These are phyloP conservation scores for Auricularia cornea DNA, from an alignment of 768 basidiomycete genomes.

Conservation along the genomic window DNA sequence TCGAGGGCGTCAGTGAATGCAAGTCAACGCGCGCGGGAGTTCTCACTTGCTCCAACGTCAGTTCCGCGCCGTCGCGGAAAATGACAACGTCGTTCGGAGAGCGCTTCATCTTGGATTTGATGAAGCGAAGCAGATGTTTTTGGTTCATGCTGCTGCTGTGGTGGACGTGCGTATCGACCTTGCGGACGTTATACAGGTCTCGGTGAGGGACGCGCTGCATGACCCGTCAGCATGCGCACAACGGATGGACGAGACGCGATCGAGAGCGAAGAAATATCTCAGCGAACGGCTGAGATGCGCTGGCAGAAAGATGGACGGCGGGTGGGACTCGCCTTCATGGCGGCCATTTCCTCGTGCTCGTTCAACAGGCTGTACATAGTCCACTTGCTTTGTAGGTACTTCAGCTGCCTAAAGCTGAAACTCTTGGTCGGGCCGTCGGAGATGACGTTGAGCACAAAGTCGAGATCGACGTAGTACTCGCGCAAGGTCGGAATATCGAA, in stretches of 20 bases:
- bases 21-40: not conserved
- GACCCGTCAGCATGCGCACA: no score
- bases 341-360: slow-evolving; percentile 86
- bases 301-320: no score
- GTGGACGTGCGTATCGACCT: slow-evolving; percentile 98
- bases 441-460: slow-evolving; percentile 83
- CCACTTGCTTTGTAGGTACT: slow-evolving; percentile 89
- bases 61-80: slow-evolving; percentile 81
- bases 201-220: slow-evolving; percentile 71
- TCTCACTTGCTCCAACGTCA: slow-evolving; percentile 65
- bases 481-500: slow-evolving; percentile 78
- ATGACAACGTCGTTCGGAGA: slow-evolving; percentile 87
- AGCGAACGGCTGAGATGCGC: no score
- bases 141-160: slow-evolving; percentile 99
- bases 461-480: slow-evolving; percentile 95
- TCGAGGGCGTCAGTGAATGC: not conserved
- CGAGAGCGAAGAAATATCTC: no score
- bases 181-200: slow-evolving; percentile 96
- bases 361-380: slow-evolving; percentile 88
- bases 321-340: slow-evolving; percentile 83
- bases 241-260: no score
- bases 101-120: slow-evolving; percentile 97
- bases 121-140: slow-evolving; percentile 95
- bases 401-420: slow-evolving; percentile 85
- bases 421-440: slow-evolving; percentile 94